These are phyloP conservation scores for Tuber aestivum DNA, from an alignment of 495 filamentous ascomycete species.

Conservation along the genomic window DNA sequence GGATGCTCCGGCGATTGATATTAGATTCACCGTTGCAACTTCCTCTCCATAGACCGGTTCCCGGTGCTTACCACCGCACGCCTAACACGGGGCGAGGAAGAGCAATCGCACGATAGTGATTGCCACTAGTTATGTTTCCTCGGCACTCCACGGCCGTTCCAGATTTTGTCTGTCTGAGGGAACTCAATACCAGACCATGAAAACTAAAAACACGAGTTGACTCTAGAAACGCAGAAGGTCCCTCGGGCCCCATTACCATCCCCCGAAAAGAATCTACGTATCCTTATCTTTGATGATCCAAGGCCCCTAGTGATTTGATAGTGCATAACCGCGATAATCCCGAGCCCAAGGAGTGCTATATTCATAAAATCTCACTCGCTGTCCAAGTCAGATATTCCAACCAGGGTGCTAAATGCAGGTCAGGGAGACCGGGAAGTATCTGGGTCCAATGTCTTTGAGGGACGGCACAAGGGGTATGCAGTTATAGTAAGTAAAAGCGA, in stretches of 20 bases:
- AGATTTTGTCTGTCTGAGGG: neutral
- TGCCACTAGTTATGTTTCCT: neutral
- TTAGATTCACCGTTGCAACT: accelerated
- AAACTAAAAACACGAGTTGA: neutral
- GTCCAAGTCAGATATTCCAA: neutral
- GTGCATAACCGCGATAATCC: neutral
- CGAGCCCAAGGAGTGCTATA: neutral
- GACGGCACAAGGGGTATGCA: neutral
- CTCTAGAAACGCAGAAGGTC: neutral
- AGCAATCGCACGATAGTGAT: neutral
- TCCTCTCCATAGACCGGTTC: neutral
- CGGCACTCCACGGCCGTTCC: neutral
- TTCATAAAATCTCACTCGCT: neutral
- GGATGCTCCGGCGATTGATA: neutral
- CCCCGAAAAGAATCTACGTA: neutral
- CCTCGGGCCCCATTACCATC: neutral
- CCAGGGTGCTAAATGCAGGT: neutral
- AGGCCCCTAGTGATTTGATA: neutral
- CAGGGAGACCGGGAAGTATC: neutral
- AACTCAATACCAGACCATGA: neutral
- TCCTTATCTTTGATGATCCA: neutral
- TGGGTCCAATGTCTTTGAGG: neutral
- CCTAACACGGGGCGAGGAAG: too few species aligned
- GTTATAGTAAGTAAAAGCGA: neutral
- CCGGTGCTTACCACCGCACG: too few species aligned